Base-by-base conservation (phyloP, 805 yeast species). In the Myxozyma geophila region DNA sequence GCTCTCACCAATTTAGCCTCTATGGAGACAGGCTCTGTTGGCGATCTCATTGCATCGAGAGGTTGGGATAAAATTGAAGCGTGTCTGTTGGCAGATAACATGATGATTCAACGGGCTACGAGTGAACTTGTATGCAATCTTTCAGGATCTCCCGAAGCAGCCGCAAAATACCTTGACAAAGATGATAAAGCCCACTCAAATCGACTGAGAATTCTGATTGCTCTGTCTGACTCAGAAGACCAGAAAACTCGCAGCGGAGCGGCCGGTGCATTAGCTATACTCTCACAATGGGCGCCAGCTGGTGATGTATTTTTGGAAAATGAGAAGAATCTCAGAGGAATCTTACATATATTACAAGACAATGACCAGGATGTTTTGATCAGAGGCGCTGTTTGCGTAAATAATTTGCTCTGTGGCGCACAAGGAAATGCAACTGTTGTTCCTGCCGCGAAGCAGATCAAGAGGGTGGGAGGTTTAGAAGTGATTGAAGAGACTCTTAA, bases 1-100 rank as follows among this genome's bases (percentile, higher is more conserved):
- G 90, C 92, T 0, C 78, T 89, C 36, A 89, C 93, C 0, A 89
- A 89, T 73, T 67, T 87, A 7, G 83, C 90, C 0, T 80, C 90
- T 0, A 63, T 79, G 1, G 78, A 77, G 49, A 78, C 77, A 10
- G 77, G 79, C 4, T 74, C 74, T 13, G 74, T 79, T 41, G 79
- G 80, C 9, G 75, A 81, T 35, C 77, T 74, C 12, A 75, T 80
- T 5, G 73, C 75, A 51, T 73, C 77, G 2, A 73, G 77, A 7
- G 76, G 79, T 54, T 84, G 86, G 82, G 69, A 78, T 0, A 78
- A 78, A 35, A 78, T 87, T 13, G 84, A 81, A 63, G 73, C 73
- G 36, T 69, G 78, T 19, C 70, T 84, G 66, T 66, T 83, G 19
- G 79, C 83, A 62, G 80, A 81, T 39, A 81, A 83, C 58, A 70